A percentile compares a stretch with the other conserved stretches of the same genome.
Conservation (phyloP, 2,329 filamentous ascomycete genomes). For the Beauveria asiatica region DNA sequence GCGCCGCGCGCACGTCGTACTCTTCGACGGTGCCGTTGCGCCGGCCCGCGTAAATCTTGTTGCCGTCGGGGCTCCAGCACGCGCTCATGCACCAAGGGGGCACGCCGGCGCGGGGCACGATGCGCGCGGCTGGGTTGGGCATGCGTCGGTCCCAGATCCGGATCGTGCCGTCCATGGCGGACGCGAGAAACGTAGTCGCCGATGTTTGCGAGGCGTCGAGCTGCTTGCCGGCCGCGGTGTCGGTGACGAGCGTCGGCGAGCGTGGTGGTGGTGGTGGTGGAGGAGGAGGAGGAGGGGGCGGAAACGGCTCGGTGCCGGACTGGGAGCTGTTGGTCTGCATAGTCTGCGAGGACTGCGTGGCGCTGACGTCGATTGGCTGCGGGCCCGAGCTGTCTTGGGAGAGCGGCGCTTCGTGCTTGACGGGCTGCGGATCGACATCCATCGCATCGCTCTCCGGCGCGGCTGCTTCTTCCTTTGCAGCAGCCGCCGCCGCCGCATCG, state of each 20-base stretch:
- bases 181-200: constrained; percentile 77
- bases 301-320: not conserved
- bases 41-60: constrained; percentile 86
- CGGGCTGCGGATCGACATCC: constrained; percentile 20
- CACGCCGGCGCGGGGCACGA: constrained; percentile 62
- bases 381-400: not conserved
- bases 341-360: constrained; percentile 1
- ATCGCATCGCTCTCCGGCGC: constrained; percentile 18
- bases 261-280: constrained; percentile 2
- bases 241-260: constrained; percentile 23
- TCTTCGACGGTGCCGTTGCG: constrained; percentile 92
- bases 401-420: not conserved
- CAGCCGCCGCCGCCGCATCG: constrained; percentile 13
- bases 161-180: constrained; percentile 77
- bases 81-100: constrained; percentile 97
- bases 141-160: constrained; percentile 89
- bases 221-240: constrained; percentile 27
- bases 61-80: constrained; percentile 93
- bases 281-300: no score
- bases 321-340: not conserved
- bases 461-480: constrained; percentile 19
- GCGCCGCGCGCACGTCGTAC: constrained; percentile 73
- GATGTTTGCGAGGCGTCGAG: constrained; percentile 52
- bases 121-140: constrained; percentile 67
- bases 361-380: not conserved